These are phyloP conservation scores for Lachancea fermentati DNA, from an alignment of 805 yeast species.

Conservation along the genomic window DNA sequence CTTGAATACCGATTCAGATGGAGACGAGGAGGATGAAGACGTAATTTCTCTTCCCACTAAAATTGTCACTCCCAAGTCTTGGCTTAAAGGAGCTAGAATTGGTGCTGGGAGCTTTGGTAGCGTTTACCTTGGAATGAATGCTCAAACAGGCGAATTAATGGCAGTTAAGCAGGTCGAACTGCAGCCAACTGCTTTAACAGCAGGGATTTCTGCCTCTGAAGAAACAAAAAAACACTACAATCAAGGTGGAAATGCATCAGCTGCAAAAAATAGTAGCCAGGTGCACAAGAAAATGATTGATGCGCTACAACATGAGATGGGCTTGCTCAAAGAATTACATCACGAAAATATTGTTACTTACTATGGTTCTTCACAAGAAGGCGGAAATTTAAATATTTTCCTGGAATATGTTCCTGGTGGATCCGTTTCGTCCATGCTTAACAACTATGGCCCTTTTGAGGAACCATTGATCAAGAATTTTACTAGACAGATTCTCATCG, in stretches of 20 bases:
- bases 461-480: constrained; percentile 70
- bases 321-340: constrained; percentile 65
- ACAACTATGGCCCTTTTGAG: constrained; percentile 73
- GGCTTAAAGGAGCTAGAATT: constrained; percentile 90
- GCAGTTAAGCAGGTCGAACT: constrained; percentile 92
- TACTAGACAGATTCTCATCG: constrained; percentile 69
- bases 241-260: constrained; percentile 18
- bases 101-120: constrained; percentile 96
- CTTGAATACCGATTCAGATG: constrained; percentile 12
- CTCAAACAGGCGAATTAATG: constrained; percentile 90
- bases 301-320: constrained; percentile 79
- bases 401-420: constrained; percentile 72
- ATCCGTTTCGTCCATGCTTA: constrained; percentile 62
- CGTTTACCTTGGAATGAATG: constrained; percentile 87
- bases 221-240: constrained; percentile 18
- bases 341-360: constrained; percentile 93
- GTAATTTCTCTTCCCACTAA: constrained; percentile 26
- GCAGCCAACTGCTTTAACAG: constrained; percentile 39
- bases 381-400: constrained; percentile 69
- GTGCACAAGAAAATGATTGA: constrained; percentile 58
- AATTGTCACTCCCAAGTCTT: constrained; percentile 60
- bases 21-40: constrained; percentile 35
- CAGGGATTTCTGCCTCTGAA: constrained; percentile 21
- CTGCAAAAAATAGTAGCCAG: constrained; percentile 18
- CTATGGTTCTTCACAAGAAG: constrained; percentile 79